These are phyloP conservation scores for Avena atlantica DNA, from an alignment of 176 grass and related monocot genomes.

Conservation along the genomic window DNA sequence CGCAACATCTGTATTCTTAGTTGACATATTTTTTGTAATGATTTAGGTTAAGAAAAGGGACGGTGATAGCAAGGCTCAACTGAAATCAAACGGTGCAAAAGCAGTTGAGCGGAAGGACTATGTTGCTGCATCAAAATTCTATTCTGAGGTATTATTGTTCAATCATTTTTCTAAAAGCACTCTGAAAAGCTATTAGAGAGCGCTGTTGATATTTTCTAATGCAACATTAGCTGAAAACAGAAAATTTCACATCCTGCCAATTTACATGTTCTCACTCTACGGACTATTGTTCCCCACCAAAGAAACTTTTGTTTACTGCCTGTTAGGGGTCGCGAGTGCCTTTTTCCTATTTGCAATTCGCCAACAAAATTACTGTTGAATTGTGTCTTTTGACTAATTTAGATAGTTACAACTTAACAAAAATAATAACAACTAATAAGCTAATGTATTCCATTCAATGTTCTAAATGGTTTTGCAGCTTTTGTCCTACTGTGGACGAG, in stretches of 20 bases:
- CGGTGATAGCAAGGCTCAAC: neutral
- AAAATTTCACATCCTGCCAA: neutral
- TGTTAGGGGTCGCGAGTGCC: neutral
- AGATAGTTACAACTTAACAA: no score
- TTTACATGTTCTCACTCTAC: neutral
- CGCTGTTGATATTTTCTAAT: neutral
- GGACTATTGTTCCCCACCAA: neutral
- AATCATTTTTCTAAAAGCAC: neutral
- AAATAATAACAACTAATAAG: no score
- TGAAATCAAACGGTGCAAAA: constrained; percentile 16
- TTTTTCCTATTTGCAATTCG: neutral
- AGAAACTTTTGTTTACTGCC: neutral
- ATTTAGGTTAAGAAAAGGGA: neutral
- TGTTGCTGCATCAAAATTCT: constrained; percentile 8
- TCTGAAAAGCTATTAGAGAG: neutral
- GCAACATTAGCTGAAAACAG: neutral
- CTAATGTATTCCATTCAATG: neutral
- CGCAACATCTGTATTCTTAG: no score
- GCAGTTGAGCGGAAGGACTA: neutral
- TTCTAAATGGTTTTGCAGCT: neutral
- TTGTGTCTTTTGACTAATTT: constrained; percentile 6
- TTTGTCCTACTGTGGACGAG: neutral
- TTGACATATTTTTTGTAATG: neutral
- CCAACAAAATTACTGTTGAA: neutral
- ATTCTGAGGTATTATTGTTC: neutral